Evolutionary conservation across 208 protist species (phyloP).

Genomic region (Leishmania lainsoni): DNA sequence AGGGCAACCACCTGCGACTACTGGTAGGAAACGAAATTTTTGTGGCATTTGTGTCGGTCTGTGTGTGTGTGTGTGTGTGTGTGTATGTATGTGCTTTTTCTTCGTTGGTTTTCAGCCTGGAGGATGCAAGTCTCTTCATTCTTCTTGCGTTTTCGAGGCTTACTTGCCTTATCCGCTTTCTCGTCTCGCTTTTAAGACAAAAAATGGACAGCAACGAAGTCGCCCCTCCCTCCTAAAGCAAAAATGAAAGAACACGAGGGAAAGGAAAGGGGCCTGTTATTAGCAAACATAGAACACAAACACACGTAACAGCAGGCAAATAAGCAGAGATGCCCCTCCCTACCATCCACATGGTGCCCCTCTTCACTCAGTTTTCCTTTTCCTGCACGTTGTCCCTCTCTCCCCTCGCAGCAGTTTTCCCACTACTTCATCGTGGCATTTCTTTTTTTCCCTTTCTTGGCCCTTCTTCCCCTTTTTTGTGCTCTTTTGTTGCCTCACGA

Average conservation of each 20-base stretch:
- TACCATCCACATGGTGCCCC: background rate
- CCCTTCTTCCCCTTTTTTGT: background rate
- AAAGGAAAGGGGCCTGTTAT: too few relatives aligned
- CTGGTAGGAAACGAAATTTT: background rate
- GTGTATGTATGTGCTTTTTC: background rate
- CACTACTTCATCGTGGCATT: background rate
- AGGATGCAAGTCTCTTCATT: too few relatives aligned
- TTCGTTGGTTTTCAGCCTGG: too few relatives aligned
- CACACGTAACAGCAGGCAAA: background rate
- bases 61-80: background rate
- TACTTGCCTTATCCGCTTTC: too few relatives aligned
- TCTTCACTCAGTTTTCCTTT: background rate
- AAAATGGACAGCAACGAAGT: background rate
- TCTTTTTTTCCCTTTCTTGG: background rate
- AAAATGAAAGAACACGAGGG: background rate
- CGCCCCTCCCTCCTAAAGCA: too few relatives aligned
- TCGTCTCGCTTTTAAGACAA: background rate
- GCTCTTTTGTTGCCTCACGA: background rate
- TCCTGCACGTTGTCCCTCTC: background rate
- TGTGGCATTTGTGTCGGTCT: background rate
- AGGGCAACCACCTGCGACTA: background rate
- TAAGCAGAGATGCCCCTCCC: background rate
- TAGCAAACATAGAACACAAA: background rate
- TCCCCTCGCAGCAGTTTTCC: background rate
- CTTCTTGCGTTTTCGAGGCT: too few relatives aligned